Conservation (phyloP, 2,329 filamentous ascomycete species). For the Fusarium lateritium region DNA sequence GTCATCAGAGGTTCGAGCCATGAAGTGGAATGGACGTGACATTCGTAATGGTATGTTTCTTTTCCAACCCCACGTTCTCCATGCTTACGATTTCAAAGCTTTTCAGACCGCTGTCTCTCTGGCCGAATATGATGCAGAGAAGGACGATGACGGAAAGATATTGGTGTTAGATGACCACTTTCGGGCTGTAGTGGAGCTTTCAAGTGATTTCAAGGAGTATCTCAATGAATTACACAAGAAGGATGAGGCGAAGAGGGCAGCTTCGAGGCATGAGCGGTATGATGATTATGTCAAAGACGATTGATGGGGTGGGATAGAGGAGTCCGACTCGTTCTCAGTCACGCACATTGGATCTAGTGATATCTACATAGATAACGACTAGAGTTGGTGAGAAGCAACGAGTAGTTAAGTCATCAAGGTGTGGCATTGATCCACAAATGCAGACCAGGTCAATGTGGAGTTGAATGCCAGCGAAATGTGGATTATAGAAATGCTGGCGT, state of each 20-base stretch:
- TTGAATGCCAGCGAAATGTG: conserved; percentile 19
- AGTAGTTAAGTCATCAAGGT: not conserved
- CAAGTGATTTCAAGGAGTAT: conserved; percentile 50
- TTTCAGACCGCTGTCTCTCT: conserved; percentile 54
- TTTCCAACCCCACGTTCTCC: not conserved
- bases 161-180: conserved; percentile 50
- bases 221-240: conserved; percentile 18
- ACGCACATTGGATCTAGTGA: not conserved
- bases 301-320: not conserved
- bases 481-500: conserved; percentile 21
- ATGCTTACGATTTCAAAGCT: conserved; percentile 13
- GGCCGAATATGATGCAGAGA: conserved; percentile 45
- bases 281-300: not conserved
- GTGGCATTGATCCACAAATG: conserved; percentile 32
- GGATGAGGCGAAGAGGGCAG: conserved; percentile 23
- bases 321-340: not conserved
- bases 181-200: conserved; percentile 48
- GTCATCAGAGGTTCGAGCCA: conserved; percentile 27
- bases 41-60: conserved; percentile 45
- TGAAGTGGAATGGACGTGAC: conserved; percentile 48
- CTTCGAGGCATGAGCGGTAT: conserved; percentile 15
- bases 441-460: conserved; percentile 19
- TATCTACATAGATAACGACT: not conserved
- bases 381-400: not conserved
- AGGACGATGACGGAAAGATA: conserved; percentile 46